A percentile compares a stretch with the other conserved stretches of the same genome.
These are phyloP conservation scores for Macrolepiota fuliginosa DNA, from an alignment of 768 basidiomycete species.

Conservation along the genomic window DNA sequence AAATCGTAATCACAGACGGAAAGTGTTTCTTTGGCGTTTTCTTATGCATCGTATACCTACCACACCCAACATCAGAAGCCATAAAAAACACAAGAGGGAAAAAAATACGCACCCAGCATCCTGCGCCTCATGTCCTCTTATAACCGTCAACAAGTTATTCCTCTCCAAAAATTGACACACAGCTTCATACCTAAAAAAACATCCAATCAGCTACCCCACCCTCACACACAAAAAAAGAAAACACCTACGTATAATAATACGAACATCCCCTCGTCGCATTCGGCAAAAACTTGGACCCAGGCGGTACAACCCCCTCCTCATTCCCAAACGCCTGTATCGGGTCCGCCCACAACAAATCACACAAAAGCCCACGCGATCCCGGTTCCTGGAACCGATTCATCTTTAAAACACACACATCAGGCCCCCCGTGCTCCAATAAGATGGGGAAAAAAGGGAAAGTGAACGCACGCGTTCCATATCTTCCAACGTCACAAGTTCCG, in stretches of 20 bases:
- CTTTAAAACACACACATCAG: conserved; percentile 33
- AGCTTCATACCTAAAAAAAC: conserved; percentile 60
- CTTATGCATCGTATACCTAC: conserved; percentile 76
- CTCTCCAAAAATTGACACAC: conserved; percentile 92
- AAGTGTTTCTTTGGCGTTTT: conserved; percentile 95
- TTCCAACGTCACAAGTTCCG: conserved; percentile 74
- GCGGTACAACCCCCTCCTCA: conserved; percentile 61
- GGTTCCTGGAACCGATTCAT: conserved; percentile 94
- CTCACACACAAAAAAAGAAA: background rate
- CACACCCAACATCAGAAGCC: background rate
- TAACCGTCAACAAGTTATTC: conserved; percentile 88
- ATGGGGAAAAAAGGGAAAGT: background rate
- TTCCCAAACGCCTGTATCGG: conserved; percentile 87
- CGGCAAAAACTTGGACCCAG: conserved; percentile 65
- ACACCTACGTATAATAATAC: conserved; percentile 84
- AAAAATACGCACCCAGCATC: conserved; percentile 73
- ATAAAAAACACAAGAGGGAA: background rate
- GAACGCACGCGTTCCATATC: conserved; percentile 41
- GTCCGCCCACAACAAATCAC: conserved; percentile 96
- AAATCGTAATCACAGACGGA: conserved; percentile 96
- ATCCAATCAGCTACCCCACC: background rate
- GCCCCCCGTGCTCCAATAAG: background rate
- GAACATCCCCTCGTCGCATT: conserved; percentile 90
- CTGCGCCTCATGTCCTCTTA: conserved; percentile 96
- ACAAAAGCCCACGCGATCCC: conserved; percentile 85